phyloP scores from a whole-genome alignment of 805 yeast species.

The Allodekkera sacchari region DNA sequence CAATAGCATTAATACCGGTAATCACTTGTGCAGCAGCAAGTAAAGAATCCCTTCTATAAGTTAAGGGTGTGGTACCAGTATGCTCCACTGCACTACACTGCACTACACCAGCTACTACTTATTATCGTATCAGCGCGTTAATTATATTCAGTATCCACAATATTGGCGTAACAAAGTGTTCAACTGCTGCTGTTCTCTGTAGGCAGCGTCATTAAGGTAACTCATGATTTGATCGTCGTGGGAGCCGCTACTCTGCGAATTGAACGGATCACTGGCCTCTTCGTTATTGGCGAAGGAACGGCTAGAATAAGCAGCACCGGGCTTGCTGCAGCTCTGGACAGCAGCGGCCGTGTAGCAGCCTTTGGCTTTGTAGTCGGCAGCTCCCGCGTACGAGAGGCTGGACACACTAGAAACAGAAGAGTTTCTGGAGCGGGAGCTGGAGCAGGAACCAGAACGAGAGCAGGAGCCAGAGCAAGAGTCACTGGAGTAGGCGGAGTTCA shows the following conservation, averaged over 20 bases:
- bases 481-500: too few relatives aligned
- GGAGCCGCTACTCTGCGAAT: not conserved
- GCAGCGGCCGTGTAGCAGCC: slow-evolving; percentile 3
- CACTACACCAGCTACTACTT: too few relatives aligned
- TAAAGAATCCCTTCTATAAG: slow-evolving; percentile 50
- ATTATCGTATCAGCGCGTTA: not conserved
- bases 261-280: not conserved
- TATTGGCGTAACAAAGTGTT: slow-evolving; percentile 26
- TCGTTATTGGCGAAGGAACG: too few relatives aligned
- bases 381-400: slow-evolving; percentile 3
- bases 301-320: not conserved
- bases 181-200: slow-evolving; percentile 26
- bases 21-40: slow-evolving; percentile 50
- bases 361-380: slow-evolving; percentile 4
- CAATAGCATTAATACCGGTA: slow-evolving; percentile 44
- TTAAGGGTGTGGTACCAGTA: slow-evolving; percentile 65
- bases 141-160: slow-evolving; percentile 12
- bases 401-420: slow-evolving; percentile 23
- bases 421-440: slow-evolving; percentile 18
- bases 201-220: slow-evolving; percentile 25
- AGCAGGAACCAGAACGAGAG: slow-evolving; percentile 1
- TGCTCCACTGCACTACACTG: too few relatives aligned
- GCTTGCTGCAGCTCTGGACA: slow-evolving; percentile 1
- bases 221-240: slow-evolving; percentile 6
- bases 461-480: too few relatives aligned